These are phyloP conservation scores for Pecoramyces ruminantium DNA, from an alignment of 192 early-diverging fungal species.

Conservation along the genomic window DNA sequence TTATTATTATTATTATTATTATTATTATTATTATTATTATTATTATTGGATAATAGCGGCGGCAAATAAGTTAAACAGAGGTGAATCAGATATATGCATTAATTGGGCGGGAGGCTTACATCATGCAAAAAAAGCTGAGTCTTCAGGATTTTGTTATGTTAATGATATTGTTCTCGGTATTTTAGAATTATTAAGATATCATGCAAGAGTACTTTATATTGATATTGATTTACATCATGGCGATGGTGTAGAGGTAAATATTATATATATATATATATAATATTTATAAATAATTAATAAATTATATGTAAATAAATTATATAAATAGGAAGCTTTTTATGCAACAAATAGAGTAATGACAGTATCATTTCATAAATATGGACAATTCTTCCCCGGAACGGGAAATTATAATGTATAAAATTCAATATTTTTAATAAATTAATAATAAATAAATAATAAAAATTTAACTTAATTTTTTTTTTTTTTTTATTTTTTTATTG, in stretches of 20 bases:
- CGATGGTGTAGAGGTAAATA: constrained; percentile 12
- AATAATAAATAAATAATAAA: too few species aligned
- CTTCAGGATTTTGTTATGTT: not conserved
- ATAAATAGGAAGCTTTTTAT: not conserved
- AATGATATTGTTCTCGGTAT: not conserved
- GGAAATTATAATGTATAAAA: constrained; percentile 63
- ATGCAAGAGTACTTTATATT: constrained; percentile 7
- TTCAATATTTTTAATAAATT: too few species aligned
- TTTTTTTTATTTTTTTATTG: too few species aligned
- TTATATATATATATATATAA: not conserved
- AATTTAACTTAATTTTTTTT: constrained; percentile 19
- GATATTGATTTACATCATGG: constrained; percentile 7
- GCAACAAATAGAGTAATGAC: constrained; percentile 86
- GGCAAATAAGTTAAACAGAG: not conserved
- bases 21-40: not conserved
- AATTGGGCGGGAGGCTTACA: not conserved
- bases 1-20: not conserved
- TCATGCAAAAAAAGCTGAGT: not conserved
- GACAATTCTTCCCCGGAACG: constrained; percentile 93
- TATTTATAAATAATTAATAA: not conserved
- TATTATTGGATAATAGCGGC: not conserved
- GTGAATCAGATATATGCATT: not conserved
- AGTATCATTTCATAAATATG: constrained; percentile 89
- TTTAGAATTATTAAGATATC: not conserved
- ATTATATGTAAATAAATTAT: not conserved